Percentiles rank a stretch among this genome's conserved stretches.
Evolutionary conservation across 78 protist genomes (phyloP).

Genomic region (Tieghemostelium lacteum): DNA sequence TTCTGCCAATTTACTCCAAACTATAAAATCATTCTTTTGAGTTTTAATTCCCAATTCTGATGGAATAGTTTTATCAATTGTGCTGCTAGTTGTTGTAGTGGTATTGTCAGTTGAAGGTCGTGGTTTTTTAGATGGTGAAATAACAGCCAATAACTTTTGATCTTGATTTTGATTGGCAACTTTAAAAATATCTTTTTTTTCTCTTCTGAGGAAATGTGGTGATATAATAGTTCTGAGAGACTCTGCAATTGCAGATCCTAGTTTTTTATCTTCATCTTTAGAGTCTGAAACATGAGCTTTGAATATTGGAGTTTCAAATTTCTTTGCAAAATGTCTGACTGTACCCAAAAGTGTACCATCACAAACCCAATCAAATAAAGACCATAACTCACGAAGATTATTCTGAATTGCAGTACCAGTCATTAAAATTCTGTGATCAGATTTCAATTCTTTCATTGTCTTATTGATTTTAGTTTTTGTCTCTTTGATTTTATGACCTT

Average conservation of each 20-base stretch:
- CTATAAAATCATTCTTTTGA: slow-evolving; percentile 82
- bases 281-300: slow-evolving; percentile 23
- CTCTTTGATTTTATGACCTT: slow-evolving; percentile 76
- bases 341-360: slow-evolving; percentile 78
- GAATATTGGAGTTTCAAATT: slow-evolving; percentile 52
- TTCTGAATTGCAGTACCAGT: slow-evolving; percentile 93
- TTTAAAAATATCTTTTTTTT: slow-evolving; percentile 74
- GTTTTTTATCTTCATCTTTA: neutral
- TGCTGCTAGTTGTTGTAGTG: neutral
- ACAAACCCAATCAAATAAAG: slow-evolving; percentile 83
- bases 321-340: slow-evolving; percentile 1
- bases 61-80: slow-evolving; percentile 10
- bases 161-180: neutral
- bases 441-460: slow-evolving; percentile 19
- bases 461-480: slow-evolving; percentile 62
- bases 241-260: slow-evolving; percentile 69
- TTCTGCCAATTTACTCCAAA: slow-evolving; percentile 80
- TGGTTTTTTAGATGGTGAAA: neutral
- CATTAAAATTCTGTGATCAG: slow-evolving; percentile 75
- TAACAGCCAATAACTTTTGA: neutral
- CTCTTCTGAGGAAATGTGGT: slow-evolving; percentile 89
- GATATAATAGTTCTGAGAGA: slow-evolving; percentile 56
- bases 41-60: slow-evolving; percentile 65
- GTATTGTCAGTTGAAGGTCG: neutral
- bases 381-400: slow-evolving; percentile 88